Evolutionary conservation across 2,329 filamentous ascomycete species (phyloP), one percentile per base, ranked within the genome.

Genomic region (Ascochyta rabiei): DNA sequence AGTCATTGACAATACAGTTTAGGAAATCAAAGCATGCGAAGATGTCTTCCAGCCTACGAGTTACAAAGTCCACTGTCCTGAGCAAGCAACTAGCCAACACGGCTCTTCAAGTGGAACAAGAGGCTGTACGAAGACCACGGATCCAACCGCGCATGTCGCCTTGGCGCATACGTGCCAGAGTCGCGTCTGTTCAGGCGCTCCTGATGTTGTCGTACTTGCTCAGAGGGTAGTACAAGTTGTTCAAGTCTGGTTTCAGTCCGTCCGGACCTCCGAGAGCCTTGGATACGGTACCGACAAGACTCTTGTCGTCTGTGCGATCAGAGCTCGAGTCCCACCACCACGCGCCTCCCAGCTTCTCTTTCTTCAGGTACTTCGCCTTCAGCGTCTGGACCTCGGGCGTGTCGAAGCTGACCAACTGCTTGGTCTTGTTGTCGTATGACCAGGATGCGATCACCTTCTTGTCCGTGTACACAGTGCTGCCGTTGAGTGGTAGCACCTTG

Each of bases 241-340:
- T 66, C n/a, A 31, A 13, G 26, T 43, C 48, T 21, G 46, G 33
- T 23, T 42, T 24, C 38, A 67, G 41, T 21, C 6, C 42, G 2
- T 24, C 16, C 4, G 24, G 8, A 28, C 63, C 64, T 47, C 63
- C 64, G n/a, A 67, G 56, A 19, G 50, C 48, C 24, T 66, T 56
- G 21, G 46, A 54, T 6, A 67, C 60, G 1, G 61, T 62, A 3
- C 37, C 10, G 12, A 70, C 49, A 10, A 70, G 45, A 31, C 64
- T 67, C 57, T 65, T 65, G 13, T 53, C 52, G 21, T 61, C 57
- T 10, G 19, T 59, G 13, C 56, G 62, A 42, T 72, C 69, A 40
- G 49, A 52, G 48, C 61, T 67, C 0, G 60, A 62, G 16, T 72
- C 69, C 69, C 68, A 72, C 62, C 63, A 72, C 68, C 68, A 70